A percentile compares a stretch with the other conserved stretches of the same genome.
Evolutionary conservation across 2,329 filamentous ascomycete species (phyloP).

Genomic region (Sporothrix mexicana): DNA sequence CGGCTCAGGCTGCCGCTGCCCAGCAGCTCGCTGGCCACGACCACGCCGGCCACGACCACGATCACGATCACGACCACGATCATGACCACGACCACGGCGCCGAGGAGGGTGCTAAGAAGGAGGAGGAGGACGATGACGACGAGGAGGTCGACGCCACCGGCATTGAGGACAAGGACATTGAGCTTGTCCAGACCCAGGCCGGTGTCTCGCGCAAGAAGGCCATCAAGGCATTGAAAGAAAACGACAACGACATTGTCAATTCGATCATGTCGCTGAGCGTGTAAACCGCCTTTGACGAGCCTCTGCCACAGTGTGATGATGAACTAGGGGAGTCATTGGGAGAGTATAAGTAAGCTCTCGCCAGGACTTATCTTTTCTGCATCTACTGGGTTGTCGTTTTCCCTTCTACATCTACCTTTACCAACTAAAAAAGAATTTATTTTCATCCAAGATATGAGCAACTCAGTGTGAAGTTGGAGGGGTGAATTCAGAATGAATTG

Average conservation of each 20-base stretch:
- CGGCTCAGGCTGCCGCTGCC: conserved; percentile 92
- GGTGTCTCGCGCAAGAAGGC: conserved; percentile 98
- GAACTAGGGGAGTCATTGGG: neutral
- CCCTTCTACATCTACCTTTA: conserved; percentile 12
- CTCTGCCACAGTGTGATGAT: neutral
- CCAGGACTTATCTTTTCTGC: neutral
- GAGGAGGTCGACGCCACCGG: conserved; percentile 95
- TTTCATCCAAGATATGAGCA: neutral
- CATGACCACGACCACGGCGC: conserved; percentile 59
- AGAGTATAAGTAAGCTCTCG: neutral
- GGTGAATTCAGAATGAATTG: too few species aligned
- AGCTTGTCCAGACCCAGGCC: conserved; percentile 98
- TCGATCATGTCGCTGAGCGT: conserved; percentile 98
- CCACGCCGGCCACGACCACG: conserved; percentile 71
- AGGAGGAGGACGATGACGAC: conserved; percentile 82
- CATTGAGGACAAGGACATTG: conserved; percentile 98
- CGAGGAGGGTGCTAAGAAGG: conserved; percentile 73
- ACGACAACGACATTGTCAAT: conserved; percentile 99
- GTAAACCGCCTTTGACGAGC: conserved; percentile 50
- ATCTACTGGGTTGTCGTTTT: conserved; percentile 11
- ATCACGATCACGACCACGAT: conserved; percentile 61
- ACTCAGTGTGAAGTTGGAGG: too few species aligned
- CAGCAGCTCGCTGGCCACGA: conserved; percentile 86
- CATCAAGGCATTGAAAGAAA: conserved; percentile 97
- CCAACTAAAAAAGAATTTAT: conserved; percentile 2